Percentiles rank a stretch among this genome's conserved stretches.
Conservation (phyloP, 805 yeast species). For the Starmera amethionina region DNA sequence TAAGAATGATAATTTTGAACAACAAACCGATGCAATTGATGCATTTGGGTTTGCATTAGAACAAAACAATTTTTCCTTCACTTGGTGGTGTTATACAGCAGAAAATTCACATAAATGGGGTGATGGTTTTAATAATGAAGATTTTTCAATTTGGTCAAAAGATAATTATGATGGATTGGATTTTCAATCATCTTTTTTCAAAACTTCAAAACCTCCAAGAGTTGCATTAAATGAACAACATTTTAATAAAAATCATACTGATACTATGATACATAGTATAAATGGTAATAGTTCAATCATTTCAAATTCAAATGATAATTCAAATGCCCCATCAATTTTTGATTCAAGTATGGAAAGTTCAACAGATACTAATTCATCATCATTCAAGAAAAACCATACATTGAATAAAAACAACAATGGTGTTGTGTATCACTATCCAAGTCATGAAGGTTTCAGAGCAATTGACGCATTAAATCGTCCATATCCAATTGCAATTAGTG, state of each 20-base stretch:
- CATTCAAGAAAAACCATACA: background rate
- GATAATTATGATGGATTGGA: conserved; percentile 25
- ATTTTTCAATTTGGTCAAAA: conserved; percentile 75
- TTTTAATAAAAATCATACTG: too few species aligned
- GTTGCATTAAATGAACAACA: too few species aligned
- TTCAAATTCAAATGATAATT: too few species aligned
- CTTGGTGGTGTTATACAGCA: conserved; percentile 80
- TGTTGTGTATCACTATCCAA: background rate
- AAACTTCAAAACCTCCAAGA: too few species aligned
- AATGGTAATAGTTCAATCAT: too few species aligned
- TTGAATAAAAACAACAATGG: background rate
- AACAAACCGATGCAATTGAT: conserved; percentile 79
- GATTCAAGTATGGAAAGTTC: conserved; percentile 5
- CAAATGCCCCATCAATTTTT: background rate
- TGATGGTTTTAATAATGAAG: conserved; percentile 90
- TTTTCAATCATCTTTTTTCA: too few species aligned
- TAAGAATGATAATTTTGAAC: conserved; percentile 49
- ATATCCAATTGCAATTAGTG: conserved; percentile 54
- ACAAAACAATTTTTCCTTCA: conserved; percentile 56
- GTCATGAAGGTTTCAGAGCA: conserved; percentile 60
- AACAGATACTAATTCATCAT: background rate
- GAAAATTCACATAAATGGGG: conserved; percentile 77
- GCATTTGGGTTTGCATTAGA: conserved; percentile 76
- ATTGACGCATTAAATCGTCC: conserved; percentile 72
- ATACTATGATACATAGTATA: too few species aligned